A percentile compares a stretch with the other conserved stretches of the same genome.
These are phyloP conservation scores for Athelia sp. DNA, from an alignment of 1,284 basidiomycete genomes.

Conservation along the genomic window DNA sequence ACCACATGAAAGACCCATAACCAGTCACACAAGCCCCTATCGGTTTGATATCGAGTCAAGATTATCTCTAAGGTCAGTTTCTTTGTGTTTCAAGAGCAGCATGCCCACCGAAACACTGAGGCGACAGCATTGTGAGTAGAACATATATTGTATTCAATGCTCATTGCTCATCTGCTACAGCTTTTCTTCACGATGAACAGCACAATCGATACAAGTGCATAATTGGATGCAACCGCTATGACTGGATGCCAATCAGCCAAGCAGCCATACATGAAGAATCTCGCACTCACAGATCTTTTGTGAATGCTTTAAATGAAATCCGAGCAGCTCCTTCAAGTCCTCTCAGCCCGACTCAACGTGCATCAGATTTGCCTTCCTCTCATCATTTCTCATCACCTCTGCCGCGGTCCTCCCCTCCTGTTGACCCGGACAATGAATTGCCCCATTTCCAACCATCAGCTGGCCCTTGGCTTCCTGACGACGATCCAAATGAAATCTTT, in stretches of 20 bases:
- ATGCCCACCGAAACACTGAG: no score
- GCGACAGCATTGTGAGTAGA: no score
- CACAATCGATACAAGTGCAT: not conserved
- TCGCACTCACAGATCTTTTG: constrained; percentile 7
- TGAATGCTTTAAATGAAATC: not conserved
- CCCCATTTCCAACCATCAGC: not conserved
- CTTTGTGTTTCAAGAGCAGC: no score
- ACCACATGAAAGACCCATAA: no score
- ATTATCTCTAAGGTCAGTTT: no score
- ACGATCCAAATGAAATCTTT: not conserved
- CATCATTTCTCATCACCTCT: not conserved
- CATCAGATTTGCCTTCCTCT: not conserved
- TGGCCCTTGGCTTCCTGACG: not conserved
- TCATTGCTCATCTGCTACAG: no score
- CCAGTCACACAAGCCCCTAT: no score
- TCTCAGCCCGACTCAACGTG: not conserved
- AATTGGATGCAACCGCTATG: not conserved
- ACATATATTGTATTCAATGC: no score
- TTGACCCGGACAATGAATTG: not conserved
- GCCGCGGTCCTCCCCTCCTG: not conserved
- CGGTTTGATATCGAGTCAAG: no score
- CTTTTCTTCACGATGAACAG: no score
- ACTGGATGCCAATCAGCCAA: not conserved
- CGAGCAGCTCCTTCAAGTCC: not conserved
- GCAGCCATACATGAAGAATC: constrained; percentile 1